Conservation (phyloP, 1,284 basidiomycete species). For the Microbotryum scabiosae region DNA sequence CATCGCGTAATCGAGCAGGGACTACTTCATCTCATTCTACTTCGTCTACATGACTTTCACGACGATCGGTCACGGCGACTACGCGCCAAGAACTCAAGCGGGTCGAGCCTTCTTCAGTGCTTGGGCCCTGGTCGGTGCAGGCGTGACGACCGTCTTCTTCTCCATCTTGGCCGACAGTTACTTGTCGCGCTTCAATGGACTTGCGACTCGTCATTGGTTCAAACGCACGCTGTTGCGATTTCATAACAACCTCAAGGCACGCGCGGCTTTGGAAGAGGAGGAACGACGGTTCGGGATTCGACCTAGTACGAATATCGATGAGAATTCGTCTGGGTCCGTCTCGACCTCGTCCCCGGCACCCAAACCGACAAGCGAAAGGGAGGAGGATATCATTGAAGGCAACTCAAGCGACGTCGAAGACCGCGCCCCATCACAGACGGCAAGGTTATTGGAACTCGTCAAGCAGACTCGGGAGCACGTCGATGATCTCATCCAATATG, state of each 20-base stretch:
- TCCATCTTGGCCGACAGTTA: constrained; percentile 59
- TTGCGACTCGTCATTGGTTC: constrained; percentile 42
- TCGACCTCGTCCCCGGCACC: background rate
- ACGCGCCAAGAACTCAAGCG: constrained; percentile 53
- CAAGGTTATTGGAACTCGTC: background rate
- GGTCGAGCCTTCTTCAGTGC: constrained; percentile 69
- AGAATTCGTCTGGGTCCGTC: background rate
- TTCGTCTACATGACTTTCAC: constrained; percentile 37
- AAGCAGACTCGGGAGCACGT: background rate
- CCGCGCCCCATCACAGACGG: too few relatives aligned
- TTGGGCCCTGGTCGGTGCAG: constrained; percentile 56
- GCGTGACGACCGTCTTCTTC: constrained; percentile 32
- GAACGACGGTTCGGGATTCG: background rate
- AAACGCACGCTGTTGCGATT: constrained; percentile 6
- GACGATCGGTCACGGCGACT: constrained; percentile 58
- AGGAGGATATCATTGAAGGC: background rate
- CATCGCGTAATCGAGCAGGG: too few relatives aligned
- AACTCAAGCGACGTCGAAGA: too few relatives aligned
- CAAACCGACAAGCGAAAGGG: background rate
- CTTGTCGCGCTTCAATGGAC: constrained; percentile 49
- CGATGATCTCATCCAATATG: constrained; percentile 7
- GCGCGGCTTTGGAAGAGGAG: too few relatives aligned
- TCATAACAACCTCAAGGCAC: background rate
- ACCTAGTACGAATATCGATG: background rate
- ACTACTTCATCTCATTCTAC: constrained; percentile 52